These are phyloP conservation scores for Thalassiosira sp. DNA, from an alignment of 352 stramenopile species.

Conservation along the genomic window DNA sequence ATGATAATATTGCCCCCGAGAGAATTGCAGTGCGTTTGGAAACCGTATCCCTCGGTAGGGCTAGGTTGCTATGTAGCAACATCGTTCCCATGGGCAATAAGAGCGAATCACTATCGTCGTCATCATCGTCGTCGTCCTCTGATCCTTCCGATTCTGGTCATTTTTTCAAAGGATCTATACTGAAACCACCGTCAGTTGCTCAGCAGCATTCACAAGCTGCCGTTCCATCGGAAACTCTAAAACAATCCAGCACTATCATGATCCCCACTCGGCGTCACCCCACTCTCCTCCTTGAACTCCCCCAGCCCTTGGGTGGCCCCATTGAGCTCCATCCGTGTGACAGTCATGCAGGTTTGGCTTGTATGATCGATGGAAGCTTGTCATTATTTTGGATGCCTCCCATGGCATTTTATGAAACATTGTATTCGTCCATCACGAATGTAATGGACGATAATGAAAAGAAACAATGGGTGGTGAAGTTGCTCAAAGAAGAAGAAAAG, in stretches of 20 bases:
- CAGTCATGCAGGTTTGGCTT: slow-evolving; percentile 54
- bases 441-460: slow-evolving; percentile 1
- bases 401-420: slow-evolving; percentile 45
- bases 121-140: no score
- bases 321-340: slow-evolving; percentile 65
- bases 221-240: no score
- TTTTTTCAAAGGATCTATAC: background rate
- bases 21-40: slow-evolving; percentile 16
- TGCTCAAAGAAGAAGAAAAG: slow-evolving; percentile 16
- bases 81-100: background rate
- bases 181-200: background rate
- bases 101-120: background rate
- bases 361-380: slow-evolving; percentile 64
- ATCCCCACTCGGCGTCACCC: slow-evolving; percentile 22
- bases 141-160: background rate
- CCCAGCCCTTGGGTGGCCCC: slow-evolving; percentile 48
- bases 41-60: slow-evolving; percentile 22
- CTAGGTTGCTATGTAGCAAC: slow-evolving; percentile 20
- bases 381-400: slow-evolving; percentile 60
- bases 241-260: background rate
- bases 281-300: slow-evolving; percentile 47
- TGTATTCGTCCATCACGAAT: background rate
- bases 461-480: slow-evolving; percentile 30
- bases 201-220: no score
- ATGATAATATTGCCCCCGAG: no score